Conservation (phyloP, 208 protist genomes). For the Crithidia sp. region DNA sequence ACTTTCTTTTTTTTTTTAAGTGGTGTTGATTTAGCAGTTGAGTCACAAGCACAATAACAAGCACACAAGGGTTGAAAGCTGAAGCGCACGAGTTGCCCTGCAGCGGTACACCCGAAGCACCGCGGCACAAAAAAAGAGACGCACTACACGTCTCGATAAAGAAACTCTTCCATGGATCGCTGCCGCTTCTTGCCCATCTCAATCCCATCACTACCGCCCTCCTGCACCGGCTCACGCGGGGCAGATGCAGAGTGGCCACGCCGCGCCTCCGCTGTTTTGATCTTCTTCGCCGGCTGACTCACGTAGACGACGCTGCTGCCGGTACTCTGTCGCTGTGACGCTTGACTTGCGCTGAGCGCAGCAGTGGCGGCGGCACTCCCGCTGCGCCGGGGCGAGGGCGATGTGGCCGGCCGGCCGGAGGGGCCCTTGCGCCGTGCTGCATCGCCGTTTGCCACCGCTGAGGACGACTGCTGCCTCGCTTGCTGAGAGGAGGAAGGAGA, state of each 20-base stretch:
- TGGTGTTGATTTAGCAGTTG: too few relatives aligned
- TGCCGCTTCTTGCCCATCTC: constrained; percentile 26
- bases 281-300: constrained; percentile 24
- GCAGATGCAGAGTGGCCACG: not conserved
- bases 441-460: not conserved
- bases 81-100: too few relatives aligned
- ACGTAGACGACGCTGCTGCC: constrained; percentile 39
- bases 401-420: not conserved
- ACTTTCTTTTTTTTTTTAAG: too few relatives aligned
- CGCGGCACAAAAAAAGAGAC: not conserved
- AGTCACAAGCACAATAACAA: too few relatives aligned
- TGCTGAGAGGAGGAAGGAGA: not conserved
- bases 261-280: not conserved
- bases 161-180: constrained; percentile 46
- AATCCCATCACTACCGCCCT: not conserved
- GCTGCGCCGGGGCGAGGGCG: constrained; percentile 16
- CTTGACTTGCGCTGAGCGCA: not conserved
- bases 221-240: not conserved
- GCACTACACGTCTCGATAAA: constrained; percentile 23
- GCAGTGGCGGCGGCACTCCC: not conserved
- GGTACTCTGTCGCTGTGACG: constrained; percentile 29
- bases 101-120: too few relatives aligned
- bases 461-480: not conserved
- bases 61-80: too few relatives aligned
- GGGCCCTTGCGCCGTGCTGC: not conserved